phyloP scores from a whole-genome alignment of 441 rosid species.

The Populus hybrid region DNA sequence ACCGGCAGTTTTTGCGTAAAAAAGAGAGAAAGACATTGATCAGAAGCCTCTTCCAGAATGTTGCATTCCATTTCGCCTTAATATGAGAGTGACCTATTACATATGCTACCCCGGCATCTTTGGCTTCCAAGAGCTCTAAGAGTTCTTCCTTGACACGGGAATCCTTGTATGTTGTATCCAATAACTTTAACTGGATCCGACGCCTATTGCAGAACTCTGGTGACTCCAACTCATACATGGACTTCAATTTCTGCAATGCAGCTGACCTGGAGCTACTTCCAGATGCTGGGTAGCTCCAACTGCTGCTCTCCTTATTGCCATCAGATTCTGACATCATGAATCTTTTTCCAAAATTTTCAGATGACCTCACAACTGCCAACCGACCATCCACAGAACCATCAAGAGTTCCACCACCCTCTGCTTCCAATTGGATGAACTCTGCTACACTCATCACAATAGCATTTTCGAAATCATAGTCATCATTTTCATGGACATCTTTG shows the following conservation, averaged over 20 bases:
- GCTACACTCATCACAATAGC: conserved; percentile 82
- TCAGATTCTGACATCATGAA: conserved; percentile 47
- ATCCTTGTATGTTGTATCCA: conserved; percentile 50
- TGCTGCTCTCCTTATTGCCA: conserved; percentile 36
- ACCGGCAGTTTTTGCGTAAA: conserved; percentile 76
- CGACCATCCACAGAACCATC: conserved; percentile 64
- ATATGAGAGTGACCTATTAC: conserved; percentile 64
- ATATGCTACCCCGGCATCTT: conserved; percentile 68
- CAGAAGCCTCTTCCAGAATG: conserved; percentile 61
- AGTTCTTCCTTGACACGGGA: conserved; percentile 68
- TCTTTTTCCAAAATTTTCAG: conserved; percentile 73
- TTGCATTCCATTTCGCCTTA: conserved; percentile 67
- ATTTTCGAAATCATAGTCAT: conserved; percentile 69
- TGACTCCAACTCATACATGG: conserved; percentile 63
- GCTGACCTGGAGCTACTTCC: conserved; percentile 61
- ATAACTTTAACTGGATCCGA: conserved; percentile 49
- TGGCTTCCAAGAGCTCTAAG: conserved; percentile 65
- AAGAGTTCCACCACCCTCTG: conserved; percentile 55
- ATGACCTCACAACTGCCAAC: conserved; percentile 73
- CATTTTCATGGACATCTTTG: conserved; percentile 70
- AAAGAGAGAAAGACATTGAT: conserved; percentile 65
- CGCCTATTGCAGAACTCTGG: conserved; percentile 41
- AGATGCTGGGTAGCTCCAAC: conserved; percentile 27
- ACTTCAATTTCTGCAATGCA: conserved; percentile 44
- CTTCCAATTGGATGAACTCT: conserved; percentile 89